These are phyloP conservation scores for Aspergillus sp. DNA, from an alignment of 2,329 filamentous ascomycete genomes.

Conservation along the genomic window DNA sequence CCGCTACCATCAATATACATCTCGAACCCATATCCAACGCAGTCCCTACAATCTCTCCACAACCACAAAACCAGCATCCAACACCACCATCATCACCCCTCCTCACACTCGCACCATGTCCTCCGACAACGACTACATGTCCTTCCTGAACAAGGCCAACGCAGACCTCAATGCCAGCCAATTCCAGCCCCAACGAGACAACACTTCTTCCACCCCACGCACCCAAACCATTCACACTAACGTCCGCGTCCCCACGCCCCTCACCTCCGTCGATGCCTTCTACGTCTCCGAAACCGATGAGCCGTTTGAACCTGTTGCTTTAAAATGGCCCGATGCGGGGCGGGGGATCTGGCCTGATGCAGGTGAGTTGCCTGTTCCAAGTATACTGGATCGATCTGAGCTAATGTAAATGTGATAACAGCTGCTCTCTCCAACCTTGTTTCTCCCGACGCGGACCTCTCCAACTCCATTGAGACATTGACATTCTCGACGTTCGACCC, in stretches of 20 bases:
- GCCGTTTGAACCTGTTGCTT: slow-evolving; percentile 74
- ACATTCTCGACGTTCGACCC: slow-evolving; percentile 73
- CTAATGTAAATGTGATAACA: background rate
- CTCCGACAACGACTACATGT: slow-evolving; percentile 78
- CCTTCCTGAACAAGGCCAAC: slow-evolving; percentile 87
- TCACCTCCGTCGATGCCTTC: slow-evolving; percentile 61
- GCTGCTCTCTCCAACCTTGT: no score
- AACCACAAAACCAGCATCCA: background rate
- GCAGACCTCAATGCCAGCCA: slow-evolving; percentile 55
- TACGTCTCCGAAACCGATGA: slow-evolving; percentile 85
- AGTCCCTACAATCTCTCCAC: background rate
- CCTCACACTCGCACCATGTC: slow-evolving; percentile 38
- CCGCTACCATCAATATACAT: background rate
- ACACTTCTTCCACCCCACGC: slow-evolving; percentile 30
- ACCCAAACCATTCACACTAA: slow-evolving; percentile 46
- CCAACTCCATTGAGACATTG: slow-evolving; percentile 67
- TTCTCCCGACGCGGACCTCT: slow-evolving; percentile 54
- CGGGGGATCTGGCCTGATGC: slow-evolving; percentile 38
- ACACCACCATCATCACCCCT: background rate
- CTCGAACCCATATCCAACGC: background rate
- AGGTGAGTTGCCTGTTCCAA: slow-evolving; percentile 27
- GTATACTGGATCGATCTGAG: no score
- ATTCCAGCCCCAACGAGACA: slow-evolving; percentile 20
- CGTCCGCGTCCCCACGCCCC: slow-evolving; percentile 62
- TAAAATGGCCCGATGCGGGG: slow-evolving; percentile 56